Percentiles rank a stretch among this genome's conserved stretches.
Evolutionary conservation across 345 rosid species (phyloP).

Genomic region (Acer saccharum): DNA sequence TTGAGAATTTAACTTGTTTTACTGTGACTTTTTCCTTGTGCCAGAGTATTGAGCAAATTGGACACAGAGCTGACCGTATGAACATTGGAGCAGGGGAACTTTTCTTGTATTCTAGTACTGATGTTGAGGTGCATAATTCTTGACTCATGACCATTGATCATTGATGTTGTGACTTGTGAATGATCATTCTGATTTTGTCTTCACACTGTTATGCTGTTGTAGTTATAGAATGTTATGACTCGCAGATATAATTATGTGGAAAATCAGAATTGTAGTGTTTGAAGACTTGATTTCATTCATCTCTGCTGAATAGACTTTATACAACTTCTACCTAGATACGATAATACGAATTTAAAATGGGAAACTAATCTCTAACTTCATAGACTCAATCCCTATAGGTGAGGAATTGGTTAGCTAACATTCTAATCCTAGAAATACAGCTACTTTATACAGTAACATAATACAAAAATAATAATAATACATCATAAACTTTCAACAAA

Average conservation of each 20-base stretch:
- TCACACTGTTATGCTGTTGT: neutral
- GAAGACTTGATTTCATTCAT: too few species aligned
- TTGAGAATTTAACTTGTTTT: neutral
- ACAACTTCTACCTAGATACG: too few species aligned
- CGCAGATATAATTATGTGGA: too few species aligned
- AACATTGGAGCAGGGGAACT: slow-evolving; percentile 61
- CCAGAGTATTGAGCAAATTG: slow-evolving; percentile 93
- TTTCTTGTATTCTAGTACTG: slow-evolving; percentile 82
- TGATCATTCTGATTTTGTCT: slow-evolving; percentile 1
- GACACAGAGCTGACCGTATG: slow-evolving; percentile 84
- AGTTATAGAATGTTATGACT: neutral
- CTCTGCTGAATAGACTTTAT: too few species aligned
- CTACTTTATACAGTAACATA: too few species aligned
- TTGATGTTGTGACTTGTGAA: neutral
- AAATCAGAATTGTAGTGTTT: too few species aligned
- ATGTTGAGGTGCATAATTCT: slow-evolving; percentile 64
- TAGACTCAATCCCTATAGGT: too few species aligned
- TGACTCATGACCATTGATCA: neutral
- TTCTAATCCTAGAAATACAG: too few species aligned
- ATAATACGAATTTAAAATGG: too few species aligned
- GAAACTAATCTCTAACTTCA: too few species aligned
- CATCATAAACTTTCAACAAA: neutral
- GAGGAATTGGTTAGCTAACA: too few species aligned
- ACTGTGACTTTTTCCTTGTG: slow-evolving; percentile 18
- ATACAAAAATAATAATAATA: too few species aligned